Evolutionary conservation across 345 rosid genomes (phyloP).

Genomic region (Gossypium turneri): DNA sequence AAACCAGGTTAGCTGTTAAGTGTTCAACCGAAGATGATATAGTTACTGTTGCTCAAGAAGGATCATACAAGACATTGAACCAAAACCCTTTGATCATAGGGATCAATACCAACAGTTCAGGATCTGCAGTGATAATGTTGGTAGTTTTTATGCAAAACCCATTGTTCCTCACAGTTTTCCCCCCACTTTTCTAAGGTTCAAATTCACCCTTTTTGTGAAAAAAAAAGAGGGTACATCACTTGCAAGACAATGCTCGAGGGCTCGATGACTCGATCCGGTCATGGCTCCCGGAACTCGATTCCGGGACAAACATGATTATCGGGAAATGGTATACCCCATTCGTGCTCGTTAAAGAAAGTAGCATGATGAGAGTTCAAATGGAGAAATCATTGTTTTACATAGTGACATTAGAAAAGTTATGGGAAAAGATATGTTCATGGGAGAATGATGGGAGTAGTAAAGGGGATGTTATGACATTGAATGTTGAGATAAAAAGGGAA

Average conservation of each 20-base stretch:
- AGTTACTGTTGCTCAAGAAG: conserved; percentile 7
- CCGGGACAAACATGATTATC: conserved; percentile 30
- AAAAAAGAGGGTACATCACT: conserved; percentile 23
- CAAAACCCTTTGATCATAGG: conserved; percentile 51
- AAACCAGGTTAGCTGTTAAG: conserved; percentile 39
- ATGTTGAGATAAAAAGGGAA: conserved; percentile 40
- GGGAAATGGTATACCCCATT: conserved; percentile 78
- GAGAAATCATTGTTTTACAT: conserved; percentile 47
- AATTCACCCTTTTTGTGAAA: conserved; percentile 10
- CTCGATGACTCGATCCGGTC: conserved; percentile 45
- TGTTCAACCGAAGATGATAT: conserved; percentile 47
- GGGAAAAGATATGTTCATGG: background rate
- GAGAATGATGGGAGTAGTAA: conserved; percentile 46
- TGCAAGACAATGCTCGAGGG: conserved; percentile 53
- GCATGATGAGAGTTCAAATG: conserved; percentile 40
- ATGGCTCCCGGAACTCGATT: conserved; percentile 41
- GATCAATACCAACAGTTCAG: conserved; percentile 52
- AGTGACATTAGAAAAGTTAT: conserved; percentile 47
- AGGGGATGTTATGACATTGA: conserved; percentile 35
- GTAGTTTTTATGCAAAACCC: conserved; percentile 42
- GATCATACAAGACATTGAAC: conserved; percentile 33
- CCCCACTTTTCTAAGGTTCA: conserved; percentile 53
- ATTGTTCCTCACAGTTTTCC: conserved; percentile 47
- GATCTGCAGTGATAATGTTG: conserved; percentile 36
- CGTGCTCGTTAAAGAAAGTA: conserved; percentile 41